Base-by-base conservation (phyloP, 108 stramenopile genomes). In the Nitzschia palea region DNA sequence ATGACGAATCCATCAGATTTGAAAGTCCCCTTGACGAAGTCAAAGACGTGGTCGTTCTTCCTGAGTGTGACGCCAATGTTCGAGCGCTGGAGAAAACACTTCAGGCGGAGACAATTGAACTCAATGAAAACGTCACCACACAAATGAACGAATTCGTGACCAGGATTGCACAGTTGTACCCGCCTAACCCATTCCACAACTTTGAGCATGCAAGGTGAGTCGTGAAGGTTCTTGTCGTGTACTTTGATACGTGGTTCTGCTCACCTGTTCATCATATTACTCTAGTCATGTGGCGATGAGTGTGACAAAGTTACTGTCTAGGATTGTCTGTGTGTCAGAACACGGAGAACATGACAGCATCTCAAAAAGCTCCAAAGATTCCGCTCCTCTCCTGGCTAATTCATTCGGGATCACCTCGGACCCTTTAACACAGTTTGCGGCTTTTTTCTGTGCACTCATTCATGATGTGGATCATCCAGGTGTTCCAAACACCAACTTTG, bases 391-490 rank as follows among this genome's bases (percentile, higher is more conserved):
- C 6, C 51, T 23, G 2, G 51, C 18, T 2, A 14, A 52, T 3
- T 25, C 29, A n/a, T 1, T 17, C 22, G 55, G 55, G 15, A 56
- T 56, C 4, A 56, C 55, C 2, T 34, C 32, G 6, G 55, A 56
- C 4, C 55, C 55, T 17, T 56, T 56, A 32, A 56, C 55, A 1
- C 55, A 56, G 32, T 56, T 56, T 3, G 55, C 55, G 12, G 30
- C 31, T 34, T 28, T 27, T 4, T 34, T 56, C 32, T 56, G 31
- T 12, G 55, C 55, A 14, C 33, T 56, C 31, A 56, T 56, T 32
- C 55, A 56, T 32, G 55, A 56, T 56, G 55, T 56, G 55, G 55
- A 56, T 32, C 55, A 56, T 32, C 55, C n/a, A 34, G 55, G 55
- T 31, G 55, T 56, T 34, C 55, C 55, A 1, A 56, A 56, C 33